These are phyloP conservation scores for Coemansia sp. DNA, from an alignment of 192 early-diverging fungal species.

Conservation along the genomic window DNA sequence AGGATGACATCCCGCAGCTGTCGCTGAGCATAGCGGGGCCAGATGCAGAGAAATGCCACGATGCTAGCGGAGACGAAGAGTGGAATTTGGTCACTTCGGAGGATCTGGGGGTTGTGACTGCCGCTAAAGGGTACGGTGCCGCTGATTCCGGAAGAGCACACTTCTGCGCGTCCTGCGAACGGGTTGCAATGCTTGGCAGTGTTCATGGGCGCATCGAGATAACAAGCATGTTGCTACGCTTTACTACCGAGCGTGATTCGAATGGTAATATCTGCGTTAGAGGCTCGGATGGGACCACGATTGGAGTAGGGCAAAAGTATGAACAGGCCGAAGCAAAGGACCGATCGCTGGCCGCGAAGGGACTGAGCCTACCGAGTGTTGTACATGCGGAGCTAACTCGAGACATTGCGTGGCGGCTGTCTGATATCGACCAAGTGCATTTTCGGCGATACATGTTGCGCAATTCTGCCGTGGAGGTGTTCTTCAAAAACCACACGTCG, in stretches of 20 bases:
- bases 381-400: constrained; percentile 32
- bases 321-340: background rate
- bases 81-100: constrained; percentile 46
- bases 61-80: constrained; percentile 23
- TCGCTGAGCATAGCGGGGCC: constrained; percentile 29
- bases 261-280: constrained; percentile 7
- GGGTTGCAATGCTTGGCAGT: constrained; percentile 33
- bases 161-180: constrained; percentile 24
- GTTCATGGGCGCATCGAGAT: constrained; percentile 37
- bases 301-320: background rate
- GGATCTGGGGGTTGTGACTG: constrained; percentile 24
- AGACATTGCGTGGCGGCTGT: constrained; percentile 35
- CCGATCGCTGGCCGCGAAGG: background rate
- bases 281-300: constrained; percentile 10
- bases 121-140: background rate
- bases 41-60: constrained; percentile 5
- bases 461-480: constrained; percentile 44
- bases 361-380: background rate
- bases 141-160: constrained; percentile 19
- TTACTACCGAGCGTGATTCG: constrained; percentile 27
- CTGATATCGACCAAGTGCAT: constrained; percentile 37
- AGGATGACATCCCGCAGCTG: constrained; percentile 29
- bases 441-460: constrained; percentile 47
- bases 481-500: constrained; percentile 43
- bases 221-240: constrained; percentile 29